Evolutionary conservation across 164 flowering plant species (phyloP).

Genomic region (Liquidambar formosana): DNA sequence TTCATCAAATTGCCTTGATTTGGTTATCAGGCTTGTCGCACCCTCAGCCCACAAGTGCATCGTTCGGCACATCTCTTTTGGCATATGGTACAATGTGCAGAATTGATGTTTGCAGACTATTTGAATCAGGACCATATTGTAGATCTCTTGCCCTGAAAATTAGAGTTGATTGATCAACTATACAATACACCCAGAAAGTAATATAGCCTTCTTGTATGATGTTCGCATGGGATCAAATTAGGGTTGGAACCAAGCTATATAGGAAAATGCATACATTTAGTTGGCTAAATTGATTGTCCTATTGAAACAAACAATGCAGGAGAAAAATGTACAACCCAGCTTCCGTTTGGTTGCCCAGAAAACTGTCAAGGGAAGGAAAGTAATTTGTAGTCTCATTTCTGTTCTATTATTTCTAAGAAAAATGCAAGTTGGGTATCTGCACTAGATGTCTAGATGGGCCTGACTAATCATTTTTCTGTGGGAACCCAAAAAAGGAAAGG

Average conservation of each 20-base stretch:
- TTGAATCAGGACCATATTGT: background rate
- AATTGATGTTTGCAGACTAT: background rate
- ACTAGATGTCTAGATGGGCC: too few species aligned
- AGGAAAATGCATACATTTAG: too few species aligned
- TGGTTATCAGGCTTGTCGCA: background rate
- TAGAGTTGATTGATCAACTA: background rate
- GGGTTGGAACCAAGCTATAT: too few species aligned
- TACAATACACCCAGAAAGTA: background rate
- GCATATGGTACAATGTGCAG: too few species aligned
- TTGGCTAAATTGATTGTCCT: too few species aligned
- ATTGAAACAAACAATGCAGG: too few species aligned
- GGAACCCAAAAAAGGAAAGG: too few species aligned
- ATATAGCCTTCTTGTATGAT: too few species aligned
- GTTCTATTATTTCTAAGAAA: too few species aligned
- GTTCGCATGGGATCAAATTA: too few species aligned
- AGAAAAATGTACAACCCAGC: too few species aligned
- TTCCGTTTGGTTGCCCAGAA: background rate
- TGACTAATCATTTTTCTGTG: too few species aligned
- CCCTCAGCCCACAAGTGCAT: background rate
- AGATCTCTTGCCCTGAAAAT: background rate
- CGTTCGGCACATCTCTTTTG: background rate
- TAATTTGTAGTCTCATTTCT: background rate
- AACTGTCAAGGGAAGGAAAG: background rate
- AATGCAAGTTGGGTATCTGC: background rate
- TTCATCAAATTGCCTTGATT: constrained; percentile 3